phyloP scores from a whole-genome alignment of 129 eudicot species.

The Rutidosis leptorrhynchoides region DNA sequence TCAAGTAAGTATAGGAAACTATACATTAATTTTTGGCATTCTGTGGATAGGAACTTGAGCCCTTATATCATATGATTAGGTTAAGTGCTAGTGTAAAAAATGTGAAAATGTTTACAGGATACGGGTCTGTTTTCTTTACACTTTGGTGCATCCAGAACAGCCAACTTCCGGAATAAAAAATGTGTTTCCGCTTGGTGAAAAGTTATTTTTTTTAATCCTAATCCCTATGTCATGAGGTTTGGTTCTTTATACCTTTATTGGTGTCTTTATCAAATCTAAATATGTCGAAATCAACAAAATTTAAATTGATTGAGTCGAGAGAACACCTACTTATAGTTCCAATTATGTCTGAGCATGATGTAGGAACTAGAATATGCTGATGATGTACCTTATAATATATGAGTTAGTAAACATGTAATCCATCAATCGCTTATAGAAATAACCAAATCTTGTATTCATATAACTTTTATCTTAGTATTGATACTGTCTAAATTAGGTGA shows the following conservation, averaged over 20 bases:
- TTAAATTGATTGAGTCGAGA: background rate
- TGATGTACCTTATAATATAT: background rate
- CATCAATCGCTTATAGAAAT: too few species aligned
- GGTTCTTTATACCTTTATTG: background rate
- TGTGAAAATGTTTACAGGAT: too few species aligned
- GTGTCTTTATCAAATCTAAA: background rate
- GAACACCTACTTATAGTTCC: background rate
- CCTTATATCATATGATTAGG: too few species aligned
- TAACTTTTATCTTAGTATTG: background rate
- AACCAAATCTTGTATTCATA: too few species aligned
- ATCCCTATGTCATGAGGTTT: background rate
- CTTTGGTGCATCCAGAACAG: conserved; percentile 3
- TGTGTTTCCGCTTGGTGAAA: background rate
- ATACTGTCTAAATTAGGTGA: background rate
- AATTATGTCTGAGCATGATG: background rate
- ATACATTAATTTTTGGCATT: too few species aligned
- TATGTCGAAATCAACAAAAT: background rate
- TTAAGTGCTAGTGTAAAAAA: too few species aligned
- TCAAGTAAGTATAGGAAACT: too few species aligned
- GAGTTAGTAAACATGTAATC: background rate
- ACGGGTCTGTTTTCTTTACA: background rate
- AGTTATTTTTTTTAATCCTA: background rate
- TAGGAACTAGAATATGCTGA: background rate
- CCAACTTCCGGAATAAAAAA: background rate
- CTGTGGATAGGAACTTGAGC: too few species aligned